phyloP scores from a whole-genome alignment of 495 filamentous ascomycete species.

The Hypoxylon lenormandii region DNA sequence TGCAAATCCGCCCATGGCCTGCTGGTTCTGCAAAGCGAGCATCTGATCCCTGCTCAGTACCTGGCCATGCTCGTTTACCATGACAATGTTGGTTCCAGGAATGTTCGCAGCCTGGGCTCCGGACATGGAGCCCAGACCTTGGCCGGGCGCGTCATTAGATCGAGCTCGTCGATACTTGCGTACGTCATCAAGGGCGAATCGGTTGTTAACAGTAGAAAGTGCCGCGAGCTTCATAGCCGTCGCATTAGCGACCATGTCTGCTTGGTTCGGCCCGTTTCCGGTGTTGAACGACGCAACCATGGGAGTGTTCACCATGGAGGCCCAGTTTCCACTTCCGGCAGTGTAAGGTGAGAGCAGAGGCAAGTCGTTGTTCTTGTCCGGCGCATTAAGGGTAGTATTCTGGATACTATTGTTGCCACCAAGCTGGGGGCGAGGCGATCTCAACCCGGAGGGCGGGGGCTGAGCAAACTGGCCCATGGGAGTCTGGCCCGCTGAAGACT shows the following conservation, averaged over 20 bases:
- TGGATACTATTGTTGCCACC: constrained; percentile 78
- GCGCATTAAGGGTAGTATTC: constrained; percentile 80
- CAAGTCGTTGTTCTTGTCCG: constrained; percentile 75
- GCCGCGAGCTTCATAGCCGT: constrained; percentile 99
- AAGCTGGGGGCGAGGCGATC: constrained; percentile 81
- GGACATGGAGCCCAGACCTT: constrained; percentile 58
- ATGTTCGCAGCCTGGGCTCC: constrained; percentile 61
- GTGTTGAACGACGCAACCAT: constrained; percentile 87
- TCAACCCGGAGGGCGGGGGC: constrained; percentile 80
- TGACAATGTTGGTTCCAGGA: constrained; percentile 77
- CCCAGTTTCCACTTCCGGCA: constrained; percentile 89
- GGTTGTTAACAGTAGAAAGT: constrained; percentile 96
- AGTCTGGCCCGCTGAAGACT: constrained; percentile 85
- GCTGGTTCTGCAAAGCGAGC: constrained; percentile 84
- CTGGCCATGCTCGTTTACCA: constrained; percentile 93
- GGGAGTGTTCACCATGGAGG: constrained; percentile 97
- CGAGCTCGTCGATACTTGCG: constrained; percentile 91
- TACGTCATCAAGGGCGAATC: constrained; percentile 94
- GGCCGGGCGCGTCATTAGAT: constrained; percentile 83
- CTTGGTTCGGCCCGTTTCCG: constrained; percentile 72
- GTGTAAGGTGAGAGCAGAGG: constrained; percentile 91
- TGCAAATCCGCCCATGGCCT: constrained; percentile 76
- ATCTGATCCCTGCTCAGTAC: constrained; percentile 85
- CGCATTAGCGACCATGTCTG: constrained; percentile 98
- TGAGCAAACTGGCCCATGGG: constrained; percentile 98